Base-by-base conservation (phyloP, 768 basidiomycete genomes). In the Pisolithus albus region DNA sequence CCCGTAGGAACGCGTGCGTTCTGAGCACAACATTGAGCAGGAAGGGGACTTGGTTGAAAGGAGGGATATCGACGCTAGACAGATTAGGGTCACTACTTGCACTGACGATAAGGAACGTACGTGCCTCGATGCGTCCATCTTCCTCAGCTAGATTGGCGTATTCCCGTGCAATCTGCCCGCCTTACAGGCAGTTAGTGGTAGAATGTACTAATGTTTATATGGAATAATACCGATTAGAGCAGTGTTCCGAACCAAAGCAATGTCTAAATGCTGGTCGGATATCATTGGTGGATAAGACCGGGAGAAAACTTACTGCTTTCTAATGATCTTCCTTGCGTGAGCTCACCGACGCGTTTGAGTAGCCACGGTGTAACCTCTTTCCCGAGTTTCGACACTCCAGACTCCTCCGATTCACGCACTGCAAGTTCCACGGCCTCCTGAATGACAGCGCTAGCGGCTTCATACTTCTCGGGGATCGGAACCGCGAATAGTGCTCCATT, bases 341-440 rank as follows among this genome's bases (percentile, higher is more conserved):
- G 73, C 64, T 95, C 86, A 15, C 78, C 77, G 2, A 98, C 84
- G 28, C 95, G 82, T 41, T 77, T 74, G 28, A 99, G 73, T 9
- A 99, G 72, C 95, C 95, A 98, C 7, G 96, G 96, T 1, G 96
- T 99, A 6, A 80, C 92, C 53, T 92, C 88, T 59, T 96, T 97
- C 3, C 96, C 96, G 16, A 76, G 72, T 59, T 74, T 81, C 60
- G 79, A 86, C 43, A 95, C 72, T 2, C 93, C 92, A 56, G 84
- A 86, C 52, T 79, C 76, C 55, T 89, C 84, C 4, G 89, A 86
- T 69, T 99, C 95, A 13, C 65, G 63, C 5, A 99, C 78, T 7
- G 96, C 96, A 59, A 81, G 83, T 52, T 94, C 84, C 7, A 97
- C 87, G 0, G 84, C 83, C 40, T 73, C 63, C 64, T 97, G 92